Percentiles rank a stretch among this genome's conserved stretches.
phyloP scores from a whole-genome alignment of 2,329 filamentous ascomycete species.

The Fulvia fulva region DNA sequence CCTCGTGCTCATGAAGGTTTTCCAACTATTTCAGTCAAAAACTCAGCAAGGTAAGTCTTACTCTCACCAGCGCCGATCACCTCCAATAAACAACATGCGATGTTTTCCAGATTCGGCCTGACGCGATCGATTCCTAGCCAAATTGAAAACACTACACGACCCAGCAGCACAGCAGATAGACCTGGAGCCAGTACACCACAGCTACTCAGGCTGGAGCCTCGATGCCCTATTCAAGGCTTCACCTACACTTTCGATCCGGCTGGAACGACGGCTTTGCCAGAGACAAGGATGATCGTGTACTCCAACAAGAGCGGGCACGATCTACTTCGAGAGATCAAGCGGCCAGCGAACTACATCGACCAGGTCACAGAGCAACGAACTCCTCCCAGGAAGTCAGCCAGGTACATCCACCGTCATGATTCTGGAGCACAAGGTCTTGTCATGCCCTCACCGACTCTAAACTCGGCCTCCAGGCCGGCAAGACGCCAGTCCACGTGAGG shows the following conservation, averaged over 20 bases:
- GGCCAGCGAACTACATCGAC: not conserved
- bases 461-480: not conserved
- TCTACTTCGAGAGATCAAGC: not conserved
- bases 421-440: not conserved
- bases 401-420: not conserved
- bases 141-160: not conserved
- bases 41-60: not conserved
- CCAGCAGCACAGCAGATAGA: not conserved
- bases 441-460: not conserved
- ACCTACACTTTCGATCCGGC: not conserved
- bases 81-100: not conserved
- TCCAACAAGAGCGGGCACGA: not conserved
- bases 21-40: not conserved
- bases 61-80: not conserved
- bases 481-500: not conserved
- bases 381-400: not conserved
- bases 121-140: not conserved
- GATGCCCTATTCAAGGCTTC: not conserved
- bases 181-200: not conserved
- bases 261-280: not conserved
- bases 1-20: not conserved
- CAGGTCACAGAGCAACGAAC: not conserved
- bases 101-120: not conserved
- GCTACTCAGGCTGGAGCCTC: not conserved
- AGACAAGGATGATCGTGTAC: not conserved